phyloP scores from a whole-genome alignment of 2,329 filamentous ascomycete genomes.

The Gremmenia infestans region DNA sequence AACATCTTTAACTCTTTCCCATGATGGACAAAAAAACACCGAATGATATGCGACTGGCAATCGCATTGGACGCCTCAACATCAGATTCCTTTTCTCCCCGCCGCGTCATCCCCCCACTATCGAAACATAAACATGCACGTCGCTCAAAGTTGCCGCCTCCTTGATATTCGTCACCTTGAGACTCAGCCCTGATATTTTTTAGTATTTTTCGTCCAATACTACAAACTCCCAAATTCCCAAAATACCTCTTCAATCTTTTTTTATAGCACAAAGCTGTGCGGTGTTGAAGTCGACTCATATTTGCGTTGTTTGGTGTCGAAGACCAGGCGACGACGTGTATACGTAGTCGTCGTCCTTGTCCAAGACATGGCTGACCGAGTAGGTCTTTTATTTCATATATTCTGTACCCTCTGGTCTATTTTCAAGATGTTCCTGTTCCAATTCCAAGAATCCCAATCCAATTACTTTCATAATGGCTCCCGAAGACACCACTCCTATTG shows the following conservation, averaged over 20 bases:
- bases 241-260: neutral
- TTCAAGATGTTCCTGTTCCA: neutral
- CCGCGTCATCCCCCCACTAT: neutral
- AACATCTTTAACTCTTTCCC: neutral
- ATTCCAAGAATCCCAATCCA: neutral
- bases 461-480: neutral
- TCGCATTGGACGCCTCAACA: neutral
- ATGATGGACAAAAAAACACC: neutral
- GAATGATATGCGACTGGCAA: constrained; percentile 2
- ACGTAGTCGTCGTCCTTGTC: neutral
- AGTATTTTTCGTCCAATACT: neutral
- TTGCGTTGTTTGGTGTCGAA: constrained; percentile 2
- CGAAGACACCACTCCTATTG: neutral
- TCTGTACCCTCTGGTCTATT: neutral
- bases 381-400: constrained; percentile 3
- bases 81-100: neutral
- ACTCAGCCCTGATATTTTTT: neutral
- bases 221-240: neutral
- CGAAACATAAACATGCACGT: constrained; percentile 14
- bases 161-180: neutral
- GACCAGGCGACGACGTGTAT: constrained; percentile 3
- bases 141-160: neutral
- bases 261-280: neutral
- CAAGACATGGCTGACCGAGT: neutral
- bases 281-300: constrained; percentile 11